Evolutionary conservation across 1,284 basidiomycete species (phyloP).

Genomic region (Cerrena zonata): DNA sequence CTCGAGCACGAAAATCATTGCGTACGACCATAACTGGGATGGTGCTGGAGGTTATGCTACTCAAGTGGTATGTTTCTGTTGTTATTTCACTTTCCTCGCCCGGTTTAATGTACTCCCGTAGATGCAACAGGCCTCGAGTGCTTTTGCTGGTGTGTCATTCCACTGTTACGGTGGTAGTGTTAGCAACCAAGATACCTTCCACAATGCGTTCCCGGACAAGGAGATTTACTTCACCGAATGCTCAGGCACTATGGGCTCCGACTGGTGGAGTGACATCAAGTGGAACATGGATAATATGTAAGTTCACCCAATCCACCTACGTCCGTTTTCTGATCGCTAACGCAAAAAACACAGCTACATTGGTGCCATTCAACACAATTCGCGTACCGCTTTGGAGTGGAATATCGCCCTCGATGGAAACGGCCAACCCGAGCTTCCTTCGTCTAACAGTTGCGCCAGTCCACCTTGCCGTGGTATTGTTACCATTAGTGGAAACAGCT

Average conservation of each 20-base stretch:
- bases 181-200: constrained; percentile 38
- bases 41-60: constrained; percentile 44
- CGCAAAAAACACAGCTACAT: constrained; percentile 28
- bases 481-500: constrained; percentile 52
- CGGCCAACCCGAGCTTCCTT: constrained; percentile 60
- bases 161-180: constrained; percentile 45
- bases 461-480: constrained; percentile 61
- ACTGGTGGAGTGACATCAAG: constrained; percentile 78
- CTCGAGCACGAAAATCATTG: constrained; percentile 37
- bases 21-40: constrained; percentile 48
- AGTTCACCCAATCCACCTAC: constrained; percentile 19
- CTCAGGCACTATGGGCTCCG: constrained; percentile 46
- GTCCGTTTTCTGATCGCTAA: constrained; percentile 2
- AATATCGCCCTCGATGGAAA: constrained; percentile 59
- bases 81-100: neutral
- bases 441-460: constrained; percentile 54
- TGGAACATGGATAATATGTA: constrained; percentile 74
- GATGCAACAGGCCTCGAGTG: constrained; percentile 42
- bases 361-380: constrained; percentile 40
- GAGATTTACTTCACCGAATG: constrained; percentile 52
- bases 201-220: constrained; percentile 40
- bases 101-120: constrained; percentile 14
- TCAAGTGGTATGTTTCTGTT: constrained; percentile 33
- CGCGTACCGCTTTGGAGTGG: constrained; percentile 63
- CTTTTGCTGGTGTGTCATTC: constrained; percentile 46